Conservation (phyloP, 176 grass and related monocot genomes). For the Aegilops umbellulata region DNA sequence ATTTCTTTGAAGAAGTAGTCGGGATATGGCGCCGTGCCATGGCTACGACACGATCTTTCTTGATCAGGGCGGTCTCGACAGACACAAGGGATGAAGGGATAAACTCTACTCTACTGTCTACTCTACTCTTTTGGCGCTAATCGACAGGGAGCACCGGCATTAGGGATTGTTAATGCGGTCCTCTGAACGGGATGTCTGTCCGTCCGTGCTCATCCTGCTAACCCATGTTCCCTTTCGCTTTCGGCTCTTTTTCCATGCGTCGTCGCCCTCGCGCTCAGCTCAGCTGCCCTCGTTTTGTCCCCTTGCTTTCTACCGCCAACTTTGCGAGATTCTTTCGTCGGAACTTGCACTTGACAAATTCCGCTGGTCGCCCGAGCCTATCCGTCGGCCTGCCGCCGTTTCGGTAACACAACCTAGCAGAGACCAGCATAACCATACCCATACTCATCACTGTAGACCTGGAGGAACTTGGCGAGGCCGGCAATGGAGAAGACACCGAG, state of each 20-base stretch:
- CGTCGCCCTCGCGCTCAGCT: conserved; percentile 17
- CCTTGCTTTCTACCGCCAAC: conserved; percentile 32
- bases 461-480: too few species aligned
- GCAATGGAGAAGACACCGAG: too few species aligned
- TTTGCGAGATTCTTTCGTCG: conserved; percentile 54
- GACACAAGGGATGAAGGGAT: conserved; percentile 25
- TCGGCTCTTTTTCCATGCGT: conserved; percentile 33
- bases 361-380: conserved; percentile 16
- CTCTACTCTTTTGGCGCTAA: conserved; percentile 14
- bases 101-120: not conserved
- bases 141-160: conserved; percentile 27
- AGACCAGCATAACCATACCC: too few species aligned
- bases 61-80: conserved; percentile 14
- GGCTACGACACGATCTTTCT: conserved; percentile 16
- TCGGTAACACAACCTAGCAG: too few species aligned
- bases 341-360: conserved; percentile 45
- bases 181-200: conserved; percentile 29
- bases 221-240: conserved; percentile 24
- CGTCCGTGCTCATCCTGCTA: not conserved
- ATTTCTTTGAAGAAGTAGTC: too few species aligned
- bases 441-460: too few species aligned
- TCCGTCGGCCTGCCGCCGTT: not conserved
- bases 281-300: conserved; percentile 35
- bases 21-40: not conserved
- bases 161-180: conserved; percentile 27